Percentiles rank a stretch among this genome's conserved stretches.
Conservation (phyloP, 768 basidiomycete genomes). For the Omphalotus guepiniiformis region DNA sequence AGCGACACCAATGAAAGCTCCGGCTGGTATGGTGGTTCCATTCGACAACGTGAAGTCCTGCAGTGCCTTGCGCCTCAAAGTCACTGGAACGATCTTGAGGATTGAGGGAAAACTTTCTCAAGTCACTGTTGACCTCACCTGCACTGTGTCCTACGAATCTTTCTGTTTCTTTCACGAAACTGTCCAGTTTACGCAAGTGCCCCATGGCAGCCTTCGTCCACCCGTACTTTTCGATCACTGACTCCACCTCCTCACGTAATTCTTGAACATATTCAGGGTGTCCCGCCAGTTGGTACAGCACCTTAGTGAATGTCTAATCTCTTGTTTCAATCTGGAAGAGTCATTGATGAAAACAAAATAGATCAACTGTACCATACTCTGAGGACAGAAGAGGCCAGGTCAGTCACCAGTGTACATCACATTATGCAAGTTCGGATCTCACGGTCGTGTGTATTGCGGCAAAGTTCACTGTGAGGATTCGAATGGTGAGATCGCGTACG, state of each 20-base stretch:
- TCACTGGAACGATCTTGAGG: conserved; percentile 11
- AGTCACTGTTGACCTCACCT: conserved; percentile 13
- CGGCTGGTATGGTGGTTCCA: conserved; percentile 14
- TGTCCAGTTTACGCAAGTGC: conserved; percentile 38
- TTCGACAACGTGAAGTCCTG: conserved; percentile 14
- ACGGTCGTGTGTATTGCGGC: conserved; percentile 35
- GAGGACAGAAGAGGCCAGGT: not conserved
- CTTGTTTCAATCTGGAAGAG: no score
- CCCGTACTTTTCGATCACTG: conserved; percentile 23
- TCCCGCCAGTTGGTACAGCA: conserved; percentile 24
- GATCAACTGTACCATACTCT: not conserved
- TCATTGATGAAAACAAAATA: not conserved
- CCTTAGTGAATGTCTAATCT: conserved; percentile 25
- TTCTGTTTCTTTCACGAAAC: conserved; percentile 40
- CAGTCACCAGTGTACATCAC: not conserved
- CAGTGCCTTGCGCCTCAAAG: conserved; percentile 11
- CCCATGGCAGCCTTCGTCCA: conserved; percentile 39
- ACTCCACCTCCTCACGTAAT: conserved; percentile 30
- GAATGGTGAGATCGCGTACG: conserved; percentile 17
- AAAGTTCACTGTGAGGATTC: conserved; percentile 36
- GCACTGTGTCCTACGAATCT: conserved; percentile 24
- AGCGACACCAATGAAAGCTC: conserved; percentile 7
- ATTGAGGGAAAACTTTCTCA: conserved; percentile 3
- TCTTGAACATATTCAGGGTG: conserved; percentile 24
- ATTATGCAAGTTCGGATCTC: not conserved